Evolutionary conservation across 2,329 filamentous ascomycete species (phyloP).

Genomic region (Westerdykella aurantiaca): DNA sequence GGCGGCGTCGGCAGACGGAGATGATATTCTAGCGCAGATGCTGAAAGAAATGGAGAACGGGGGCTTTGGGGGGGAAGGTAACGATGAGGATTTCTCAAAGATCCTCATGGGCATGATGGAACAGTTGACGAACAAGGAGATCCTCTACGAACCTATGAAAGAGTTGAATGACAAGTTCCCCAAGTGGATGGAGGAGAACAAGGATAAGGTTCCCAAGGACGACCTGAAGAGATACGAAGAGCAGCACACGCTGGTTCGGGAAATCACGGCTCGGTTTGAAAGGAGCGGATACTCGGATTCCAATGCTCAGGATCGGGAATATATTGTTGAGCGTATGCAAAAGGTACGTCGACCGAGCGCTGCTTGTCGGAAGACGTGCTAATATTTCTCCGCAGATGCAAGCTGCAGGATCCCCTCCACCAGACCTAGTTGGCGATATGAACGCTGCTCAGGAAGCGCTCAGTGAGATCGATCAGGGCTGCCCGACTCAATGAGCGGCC

Average conservation of each 20-base stretch:
- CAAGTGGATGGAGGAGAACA: constrained; percentile 77
- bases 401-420: constrained; percentile 82
- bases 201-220: constrained; percentile 55
- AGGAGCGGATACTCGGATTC: constrained; percentile 73
- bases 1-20: constrained; percentile 50
- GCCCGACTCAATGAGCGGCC: constrained; percentile 55
- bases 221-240: constrained; percentile 76
- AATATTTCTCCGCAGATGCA: constrained; percentile 67
- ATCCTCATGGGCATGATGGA: constrained; percentile 99
- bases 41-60: constrained; percentile 77
- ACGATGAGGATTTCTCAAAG: constrained; percentile 85
- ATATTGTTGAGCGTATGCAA: constrained; percentile 96
- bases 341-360: constrained; percentile 54
- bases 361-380: too few relatives aligned
- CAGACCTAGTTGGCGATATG: constrained; percentile 88
- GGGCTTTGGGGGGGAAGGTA: constrained; percentile 47
- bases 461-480: constrained; percentile 53
- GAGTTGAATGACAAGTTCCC: constrained; percentile 92
- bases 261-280: constrained; percentile 89
- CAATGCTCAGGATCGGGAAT: constrained; percentile 75
- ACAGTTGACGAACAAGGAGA: constrained; percentile 96
- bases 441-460: constrained; percentile 68
- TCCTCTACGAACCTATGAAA: constrained; percentile 98
- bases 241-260: constrained; percentile 71
- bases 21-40: constrained; percentile 88